Evolutionary conservation across 2,329 filamentous ascomycete genomes (phyloP).

Genomic region (Stenocarpella maydis): DNA sequence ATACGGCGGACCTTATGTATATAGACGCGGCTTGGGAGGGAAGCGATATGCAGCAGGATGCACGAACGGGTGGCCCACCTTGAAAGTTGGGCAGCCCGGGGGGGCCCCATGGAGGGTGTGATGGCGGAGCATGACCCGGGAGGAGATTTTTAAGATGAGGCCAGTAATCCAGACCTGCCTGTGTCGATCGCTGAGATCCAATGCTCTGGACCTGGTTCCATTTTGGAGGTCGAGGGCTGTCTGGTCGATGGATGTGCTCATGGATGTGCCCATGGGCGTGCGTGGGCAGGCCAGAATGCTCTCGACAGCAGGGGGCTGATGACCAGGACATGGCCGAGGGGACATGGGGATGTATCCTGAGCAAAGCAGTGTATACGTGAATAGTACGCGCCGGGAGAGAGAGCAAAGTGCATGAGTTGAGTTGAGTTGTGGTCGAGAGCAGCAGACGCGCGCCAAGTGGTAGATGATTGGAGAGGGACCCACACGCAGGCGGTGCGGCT

Average conservation of each 20-base stretch:
- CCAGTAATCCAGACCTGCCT: conserved; percentile 28
- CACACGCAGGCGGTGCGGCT: neutral
- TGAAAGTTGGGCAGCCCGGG: conserved; percentile 13
- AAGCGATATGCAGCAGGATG: conserved; percentile 9
- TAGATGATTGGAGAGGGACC: conserved; percentile 30
- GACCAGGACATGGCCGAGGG: neutral
- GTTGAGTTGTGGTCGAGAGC: neutral
- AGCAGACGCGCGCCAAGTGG: conserved; percentile 35
- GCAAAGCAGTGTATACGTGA: neutral
- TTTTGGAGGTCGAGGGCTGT: conserved; percentile 22
- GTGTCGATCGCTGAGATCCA: conserved; percentile 33
- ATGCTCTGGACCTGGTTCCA: conserved; percentile 30
- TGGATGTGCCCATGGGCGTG: conserved; percentile 2
- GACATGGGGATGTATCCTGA: neutral
- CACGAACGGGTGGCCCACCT: conserved; percentile 26
- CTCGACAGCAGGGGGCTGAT: neutral
- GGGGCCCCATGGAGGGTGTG: conserved; percentile 6
- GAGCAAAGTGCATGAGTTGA: conserved; percentile 9
- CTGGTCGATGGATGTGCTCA: conserved; percentile 9
- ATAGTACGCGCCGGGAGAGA: conserved; percentile 17
- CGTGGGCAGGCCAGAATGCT: neutral
- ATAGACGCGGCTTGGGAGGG: conserved; percentile 7
- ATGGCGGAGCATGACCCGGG: conserved; percentile 20
- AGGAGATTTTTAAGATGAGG: conserved; percentile 32
- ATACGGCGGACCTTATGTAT: conserved; percentile 31